These are phyloP conservation scores for Rhynchospora pubera DNA, from an alignment of 176 grass and related monocot species.

Conservation along the genomic window DNA sequence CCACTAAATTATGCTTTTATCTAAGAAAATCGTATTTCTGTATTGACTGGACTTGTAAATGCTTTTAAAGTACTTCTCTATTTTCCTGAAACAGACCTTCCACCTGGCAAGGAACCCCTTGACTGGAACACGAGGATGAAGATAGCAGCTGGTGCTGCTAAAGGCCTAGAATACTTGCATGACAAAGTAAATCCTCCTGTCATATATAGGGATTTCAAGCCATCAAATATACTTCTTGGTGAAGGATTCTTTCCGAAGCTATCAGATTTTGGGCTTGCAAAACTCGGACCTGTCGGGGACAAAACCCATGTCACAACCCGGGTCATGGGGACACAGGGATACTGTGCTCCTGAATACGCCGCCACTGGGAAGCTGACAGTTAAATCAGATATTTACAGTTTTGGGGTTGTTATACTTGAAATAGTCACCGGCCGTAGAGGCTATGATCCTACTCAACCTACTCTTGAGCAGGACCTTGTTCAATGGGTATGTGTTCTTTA, in stretches of 20 bases:
- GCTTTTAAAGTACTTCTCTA: neutral
- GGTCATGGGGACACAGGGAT: constrained; percentile 79
- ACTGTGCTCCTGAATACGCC: constrained; percentile 77
- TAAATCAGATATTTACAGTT: constrained; percentile 83
- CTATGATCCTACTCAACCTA: constrained; percentile 38
- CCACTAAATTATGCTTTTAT: no score
- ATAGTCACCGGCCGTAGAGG: constrained; percentile 66
- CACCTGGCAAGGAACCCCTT: constrained; percentile 36
- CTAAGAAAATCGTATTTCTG: no score
- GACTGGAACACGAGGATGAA: constrained; percentile 81
- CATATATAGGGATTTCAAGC: constrained; percentile 80
- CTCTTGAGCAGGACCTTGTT: constrained; percentile 53
- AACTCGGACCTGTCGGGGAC: constrained; percentile 67
- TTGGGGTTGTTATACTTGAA: constrained; percentile 76
- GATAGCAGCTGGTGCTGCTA: constrained; percentile 63
- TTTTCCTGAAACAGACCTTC: constrained; percentile 32
- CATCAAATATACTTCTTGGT: constrained; percentile 71
- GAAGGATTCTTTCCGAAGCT: constrained; percentile 63
- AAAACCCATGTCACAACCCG: constrained; percentile 80
- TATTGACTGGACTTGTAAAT: no score
- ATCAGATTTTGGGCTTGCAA: constrained; percentile 80
- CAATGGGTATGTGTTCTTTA: constrained; percentile 52
- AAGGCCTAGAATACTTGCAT: constrained; percentile 71
- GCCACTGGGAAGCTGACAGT: constrained; percentile 58
- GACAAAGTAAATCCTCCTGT: constrained; percentile 53